A percentile compares a stretch with the other conserved stretches of the same genome.
Conservation (phyloP, 768 basidiomycete species). For the Kwoniella heveanensis region DNA sequence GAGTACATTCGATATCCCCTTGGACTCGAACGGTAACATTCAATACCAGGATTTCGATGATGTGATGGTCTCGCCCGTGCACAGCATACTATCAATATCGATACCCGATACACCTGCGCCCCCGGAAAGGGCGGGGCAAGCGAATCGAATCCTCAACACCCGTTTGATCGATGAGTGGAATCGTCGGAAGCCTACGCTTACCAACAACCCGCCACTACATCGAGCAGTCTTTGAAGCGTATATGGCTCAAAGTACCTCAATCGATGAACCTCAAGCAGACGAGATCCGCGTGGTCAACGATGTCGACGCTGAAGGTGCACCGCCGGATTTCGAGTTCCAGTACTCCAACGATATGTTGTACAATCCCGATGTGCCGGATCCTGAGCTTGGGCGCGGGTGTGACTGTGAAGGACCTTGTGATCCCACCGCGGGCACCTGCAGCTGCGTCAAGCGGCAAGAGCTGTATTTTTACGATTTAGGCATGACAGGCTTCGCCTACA, state of each 20-base stretch:
- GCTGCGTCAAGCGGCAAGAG: slow-evolving; percentile 67
- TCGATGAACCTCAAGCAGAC: slow-evolving; percentile 71
- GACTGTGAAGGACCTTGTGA: slow-evolving; percentile 74
- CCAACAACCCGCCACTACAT: slow-evolving; percentile 35
- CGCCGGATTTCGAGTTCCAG: slow-evolving; percentile 79
- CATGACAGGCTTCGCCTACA: slow-evolving; percentile 68
- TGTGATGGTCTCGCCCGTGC: slow-evolving; percentile 1
- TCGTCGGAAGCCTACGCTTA: slow-evolving; percentile 13
- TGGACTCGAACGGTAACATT: neutral
- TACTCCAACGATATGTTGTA: slow-evolving; percentile 84
- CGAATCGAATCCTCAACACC: slow-evolving; percentile 21
- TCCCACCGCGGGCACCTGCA: slow-evolving; percentile 71
- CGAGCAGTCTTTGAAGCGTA: slow-evolving; percentile 66
- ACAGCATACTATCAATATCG: slow-evolving; percentile 1
- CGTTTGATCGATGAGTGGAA: slow-evolving; percentile 32
- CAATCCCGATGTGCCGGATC: slow-evolving; percentile 67
- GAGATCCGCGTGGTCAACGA: slow-evolving; percentile 69
- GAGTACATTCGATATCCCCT: neutral
- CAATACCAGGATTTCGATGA: neutral
- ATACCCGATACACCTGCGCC: slow-evolving; percentile 17
- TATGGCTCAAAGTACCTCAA: slow-evolving; percentile 67
- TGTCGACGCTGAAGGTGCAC: slow-evolving; percentile 67
- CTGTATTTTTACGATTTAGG: slow-evolving; percentile 57
- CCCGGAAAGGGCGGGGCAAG: slow-evolving; percentile 16
- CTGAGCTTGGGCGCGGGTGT: slow-evolving; percentile 70